These are phyloP conservation scores for Baudoinia panamericana DNA, from an alignment of 495 filamentous ascomycete genomes.

Conservation along the genomic window DNA sequence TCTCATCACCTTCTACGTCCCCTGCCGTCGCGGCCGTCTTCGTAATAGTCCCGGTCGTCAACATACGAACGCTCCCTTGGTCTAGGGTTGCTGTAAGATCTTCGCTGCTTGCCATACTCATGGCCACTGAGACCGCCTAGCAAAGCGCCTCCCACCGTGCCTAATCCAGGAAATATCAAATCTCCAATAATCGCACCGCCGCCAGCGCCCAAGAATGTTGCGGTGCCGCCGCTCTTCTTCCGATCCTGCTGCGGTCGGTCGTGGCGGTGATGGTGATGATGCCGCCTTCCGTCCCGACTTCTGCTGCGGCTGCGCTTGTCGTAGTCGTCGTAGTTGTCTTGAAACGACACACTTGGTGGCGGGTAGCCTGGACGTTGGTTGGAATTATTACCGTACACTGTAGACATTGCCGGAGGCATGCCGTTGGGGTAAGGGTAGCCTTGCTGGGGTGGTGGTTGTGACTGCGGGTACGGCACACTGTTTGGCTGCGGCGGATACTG, in stretches of 20 bases:
- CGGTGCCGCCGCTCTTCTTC: conserved; percentile 12
- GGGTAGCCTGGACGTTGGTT: neutral
- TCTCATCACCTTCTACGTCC: too few species aligned
- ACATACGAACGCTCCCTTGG: neutral
- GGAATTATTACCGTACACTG: neutral
- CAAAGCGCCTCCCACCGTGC: conserved; percentile 25
- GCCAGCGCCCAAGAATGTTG: conserved; percentile 28
- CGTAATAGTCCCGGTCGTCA: neutral
- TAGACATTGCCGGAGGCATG: neutral
- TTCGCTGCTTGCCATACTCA: conserved; percentile 24
- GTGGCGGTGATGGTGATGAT: conserved; percentile 9
- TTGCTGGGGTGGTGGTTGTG: conserved; percentile 1
- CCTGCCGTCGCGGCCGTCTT: neutral
- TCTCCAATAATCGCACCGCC: conserved; percentile 27
- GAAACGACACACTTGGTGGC: neutral
- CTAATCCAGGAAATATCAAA: conserved; percentile 28
- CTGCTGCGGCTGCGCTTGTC: neutral
- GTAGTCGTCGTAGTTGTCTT: neutral
- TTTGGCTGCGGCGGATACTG: neutral
- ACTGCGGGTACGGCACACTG: neutral
- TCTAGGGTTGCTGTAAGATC: conserved; percentile 4
- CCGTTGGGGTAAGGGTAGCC: conserved; percentile 11
- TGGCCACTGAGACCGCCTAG: conserved; percentile 26
- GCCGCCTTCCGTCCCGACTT: neutral
- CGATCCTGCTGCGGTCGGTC: conserved; percentile 6